Evolutionary conservation across 495 filamentous ascomycete genomes (phyloP).

Genomic region (Polyplosphaeria fusca): DNA sequence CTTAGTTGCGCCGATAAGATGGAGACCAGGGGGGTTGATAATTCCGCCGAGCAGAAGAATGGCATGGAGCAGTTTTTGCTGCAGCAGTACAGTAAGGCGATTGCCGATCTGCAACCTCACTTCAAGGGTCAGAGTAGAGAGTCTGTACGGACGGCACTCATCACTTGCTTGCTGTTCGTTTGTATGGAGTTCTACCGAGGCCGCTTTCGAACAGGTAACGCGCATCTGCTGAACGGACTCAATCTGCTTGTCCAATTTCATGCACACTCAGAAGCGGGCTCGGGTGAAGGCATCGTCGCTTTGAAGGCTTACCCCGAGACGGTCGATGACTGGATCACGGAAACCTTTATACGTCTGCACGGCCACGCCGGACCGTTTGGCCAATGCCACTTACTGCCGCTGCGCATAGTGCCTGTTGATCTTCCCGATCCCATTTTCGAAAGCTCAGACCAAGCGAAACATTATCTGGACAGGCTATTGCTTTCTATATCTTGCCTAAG

Average conservation of each 20-base stretch:
- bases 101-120: slow-evolving; percentile 41
- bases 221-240: slow-evolving; percentile 42
- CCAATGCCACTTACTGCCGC: not conserved
- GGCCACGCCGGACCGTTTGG: slow-evolving; percentile 9
- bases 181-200: slow-evolving; percentile 56
- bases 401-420: not conserved
- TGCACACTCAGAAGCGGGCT: not conserved
- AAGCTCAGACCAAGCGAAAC: not conserved
- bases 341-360: slow-evolving; percentile 6
- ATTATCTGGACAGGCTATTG: not conserved
- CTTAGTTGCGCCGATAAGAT: slow-evolving; percentile 44
- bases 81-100: slow-evolving; percentile 49
- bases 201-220: slow-evolving; percentile 42
- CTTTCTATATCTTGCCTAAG: not conserved
- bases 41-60: not conserved
- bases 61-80: slow-evolving; percentile 40
- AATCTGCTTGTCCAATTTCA: not conserved
- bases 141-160: slow-evolving; percentile 44
- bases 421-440: not conserved
- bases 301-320: not conserved
- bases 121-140: slow-evolving; percentile 22
- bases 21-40: not conserved
- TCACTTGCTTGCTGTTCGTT: slow-evolving; percentile 56
- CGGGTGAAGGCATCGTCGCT: not conserved
- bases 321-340: slow-evolving; percentile 12